Evolutionary conservation across 1,284 basidiomycete genomes (phyloP).

Genomic region (Boletus calvinii): DNA sequence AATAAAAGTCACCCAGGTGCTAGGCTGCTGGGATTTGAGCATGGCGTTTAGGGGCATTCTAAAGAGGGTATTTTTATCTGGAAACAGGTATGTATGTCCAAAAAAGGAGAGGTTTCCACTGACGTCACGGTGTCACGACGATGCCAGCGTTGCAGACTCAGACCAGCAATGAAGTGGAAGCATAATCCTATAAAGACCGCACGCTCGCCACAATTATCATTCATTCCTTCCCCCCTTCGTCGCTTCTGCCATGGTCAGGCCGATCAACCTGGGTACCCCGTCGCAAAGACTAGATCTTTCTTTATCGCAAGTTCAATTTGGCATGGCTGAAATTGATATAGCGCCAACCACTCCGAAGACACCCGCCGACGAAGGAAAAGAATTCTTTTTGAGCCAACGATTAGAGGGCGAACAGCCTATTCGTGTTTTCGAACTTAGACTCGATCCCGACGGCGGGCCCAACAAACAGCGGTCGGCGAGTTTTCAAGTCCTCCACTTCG

Average conservation of each 20-base stretch:
- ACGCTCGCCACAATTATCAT: slow-evolving; percentile 2
- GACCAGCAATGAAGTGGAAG: slow-evolving; percentile 16
- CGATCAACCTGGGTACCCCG: background rate
- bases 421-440: slow-evolving; percentile 78
- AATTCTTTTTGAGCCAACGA: slow-evolving; percentile 73
- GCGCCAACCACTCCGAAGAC: slow-evolving; percentile 66
- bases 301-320: slow-evolving; percentile 14
- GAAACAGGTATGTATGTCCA: slow-evolving; percentile 3
- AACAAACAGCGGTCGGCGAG: slow-evolving; percentile 79
- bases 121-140: slow-evolving; percentile 26
- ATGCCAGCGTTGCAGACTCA: slow-evolving; percentile 2
- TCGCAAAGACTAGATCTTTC: slow-evolving; percentile 14
- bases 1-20: too few species aligned
- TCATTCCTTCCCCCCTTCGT: background rate
- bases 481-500: slow-evolving; percentile 17
- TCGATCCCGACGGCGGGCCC: slow-evolving; percentile 90
- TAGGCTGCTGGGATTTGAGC: too few species aligned
- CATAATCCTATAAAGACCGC: slow-evolving; percentile 16
- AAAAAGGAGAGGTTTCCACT: slow-evolving; percentile 7
- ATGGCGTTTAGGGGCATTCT: background rate
- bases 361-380: slow-evolving; percentile 87
- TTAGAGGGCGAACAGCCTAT: slow-evolving; percentile 61
- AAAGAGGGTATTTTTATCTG: background rate
- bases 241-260: slow-evolving; percentile 10
- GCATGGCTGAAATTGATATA: background rate